Conservation (phyloP, 2,329 filamentous ascomycete species). For the Xylariales sp. region DNA sequence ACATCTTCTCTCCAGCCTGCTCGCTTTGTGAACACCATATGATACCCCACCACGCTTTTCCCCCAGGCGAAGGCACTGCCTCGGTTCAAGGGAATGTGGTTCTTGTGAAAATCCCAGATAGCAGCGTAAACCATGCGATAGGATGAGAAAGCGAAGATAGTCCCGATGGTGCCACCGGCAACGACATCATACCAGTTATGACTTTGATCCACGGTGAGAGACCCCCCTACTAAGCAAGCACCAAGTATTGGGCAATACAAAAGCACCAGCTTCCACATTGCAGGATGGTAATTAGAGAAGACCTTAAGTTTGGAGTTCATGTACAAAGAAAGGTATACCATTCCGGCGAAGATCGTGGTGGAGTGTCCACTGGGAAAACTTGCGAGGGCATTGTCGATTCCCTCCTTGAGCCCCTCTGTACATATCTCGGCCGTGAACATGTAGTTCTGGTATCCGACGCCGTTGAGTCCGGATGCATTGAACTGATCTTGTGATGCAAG, state of each 20-base stretch:
- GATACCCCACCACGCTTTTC: constrained; percentile 15
- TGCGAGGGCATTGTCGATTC: constrained; percentile 58
- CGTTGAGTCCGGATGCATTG: constrained; percentile 34
- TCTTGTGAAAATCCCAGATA: constrained; percentile 64
- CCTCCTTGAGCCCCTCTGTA: constrained; percentile 44
- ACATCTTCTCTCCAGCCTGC: constrained; percentile 19
- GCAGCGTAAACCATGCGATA: constrained; percentile 65
- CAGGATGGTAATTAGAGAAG: constrained; percentile 60
- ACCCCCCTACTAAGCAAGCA: constrained; percentile 55
- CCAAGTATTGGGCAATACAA: constrained; percentile 56
- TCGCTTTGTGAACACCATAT: constrained; percentile 21
- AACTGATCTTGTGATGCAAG: constrained; percentile 27
- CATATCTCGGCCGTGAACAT: constrained; percentile 64
- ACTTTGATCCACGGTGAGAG: constrained; percentile 59
- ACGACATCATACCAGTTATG: constrained; percentile 70
- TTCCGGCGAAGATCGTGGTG: constrained; percentile 59
- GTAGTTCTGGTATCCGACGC: constrained; percentile 49
- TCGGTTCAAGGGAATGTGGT: constrained; percentile 59
- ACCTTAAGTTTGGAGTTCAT: constrained; percentile 70
- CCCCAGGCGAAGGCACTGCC: constrained; percentile 27
- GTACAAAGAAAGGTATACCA: constrained; percentile 62
- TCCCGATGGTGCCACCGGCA: constrained; percentile 60
- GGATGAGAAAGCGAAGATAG: constrained; percentile 53
- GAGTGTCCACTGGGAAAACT: constrained; percentile 67
- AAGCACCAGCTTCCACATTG: constrained; percentile 61